Base-by-base conservation (phyloP, 345 rosid genomes). In the Eucalyptus albens region DNA sequence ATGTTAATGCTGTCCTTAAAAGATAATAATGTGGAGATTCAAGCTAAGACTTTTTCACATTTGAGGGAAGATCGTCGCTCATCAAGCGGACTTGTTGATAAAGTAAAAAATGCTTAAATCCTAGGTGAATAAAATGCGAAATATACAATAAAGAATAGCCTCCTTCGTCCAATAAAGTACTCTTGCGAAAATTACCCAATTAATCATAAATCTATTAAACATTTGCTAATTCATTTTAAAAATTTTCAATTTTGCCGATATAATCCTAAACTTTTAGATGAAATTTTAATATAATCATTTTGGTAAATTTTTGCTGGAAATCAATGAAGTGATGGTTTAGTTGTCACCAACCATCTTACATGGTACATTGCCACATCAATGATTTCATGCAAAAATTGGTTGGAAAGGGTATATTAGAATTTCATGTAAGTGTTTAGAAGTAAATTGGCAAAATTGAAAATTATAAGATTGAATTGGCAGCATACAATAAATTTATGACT, bases 181-280 rank as follows among this genome's bases (percentile, higher is more conserved):
- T 65, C 10, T 0, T 2, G 0, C 0, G 1, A n/a, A n/a, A 65
- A 65, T 14, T n/a, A 65, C 0, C 5, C 7, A n/a, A n/a, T n/a
- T 8, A n/a, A 13, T n/a, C 21, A 65, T 65, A 15, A 65, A n/a
- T 31, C 0, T 65, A n/a, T 65, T 0, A 9, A 5, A 0, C 40
- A 15, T 8, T 15, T 65, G 11, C 2, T 15, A 15, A n/a, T 65
- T 62, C 19, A 53, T 53, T 62, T 6, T 29, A 14, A 29, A 62
- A 62, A 6, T 29, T 62, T n/a, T 65, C 10, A 65, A 4, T 65
- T 62, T 62, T 27, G 0, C 1, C 33, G 13, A 62, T 62, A 12
- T 62, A 62, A 29, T 62, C 69, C 8, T 13, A 11, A 65, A 15
- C 0, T 0, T n/a, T 65, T 60, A 27, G 16, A 60, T 60, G 15